These are phyloP conservation scores for Hypoxylon sp. DNA, from an alignment of 2,329 filamentous ascomycete genomes.

Conservation along the genomic window DNA sequence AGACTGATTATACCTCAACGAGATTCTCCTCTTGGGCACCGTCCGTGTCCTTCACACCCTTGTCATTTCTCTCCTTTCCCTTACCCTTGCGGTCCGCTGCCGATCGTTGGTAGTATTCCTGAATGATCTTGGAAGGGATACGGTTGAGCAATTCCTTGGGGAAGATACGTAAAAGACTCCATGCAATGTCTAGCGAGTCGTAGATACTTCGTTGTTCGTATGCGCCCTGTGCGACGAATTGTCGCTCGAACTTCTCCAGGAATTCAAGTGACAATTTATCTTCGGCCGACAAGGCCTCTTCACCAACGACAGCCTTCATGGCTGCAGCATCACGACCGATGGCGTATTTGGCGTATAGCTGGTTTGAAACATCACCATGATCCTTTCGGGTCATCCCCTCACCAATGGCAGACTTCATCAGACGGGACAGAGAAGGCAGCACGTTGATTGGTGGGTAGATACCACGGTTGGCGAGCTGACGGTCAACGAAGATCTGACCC, in stretches of 20 bases:
- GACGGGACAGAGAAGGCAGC: conserved; percentile 94
- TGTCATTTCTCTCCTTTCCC: conserved; percentile 64
- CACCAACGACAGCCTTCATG: conserved; percentile 99
- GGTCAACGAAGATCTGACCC: conserved; percentile 98
- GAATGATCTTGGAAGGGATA: conserved; percentile 85
- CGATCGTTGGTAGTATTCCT: conserved; percentile 84
- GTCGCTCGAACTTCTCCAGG: conserved; percentile 97
- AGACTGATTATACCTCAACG: conserved; percentile 67
- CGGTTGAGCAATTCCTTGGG: conserved; percentile 98
- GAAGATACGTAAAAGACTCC: conserved; percentile 96
- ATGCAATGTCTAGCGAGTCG: conserved; percentile 95
- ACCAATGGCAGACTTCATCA: conserved; percentile 99
- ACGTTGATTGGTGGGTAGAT: conserved; percentile 99
- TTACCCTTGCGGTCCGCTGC: conserved; percentile 74
- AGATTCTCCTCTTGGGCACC: conserved; percentile 69
- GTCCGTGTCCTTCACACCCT: conserved; percentile 61
- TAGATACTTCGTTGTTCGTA: conserved; percentile 94
- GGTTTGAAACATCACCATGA: conserved; percentile 98
- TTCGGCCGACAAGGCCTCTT: conserved; percentile 94
- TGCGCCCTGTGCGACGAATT: conserved; percentile 90
- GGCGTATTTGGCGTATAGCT: conserved; percentile 99
- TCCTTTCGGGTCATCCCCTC: conserved; percentile 97
- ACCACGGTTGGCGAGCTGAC: conserved; percentile 93
- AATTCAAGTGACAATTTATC: conserved; percentile 99
- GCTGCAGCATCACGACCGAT: conserved; percentile 97